These are phyloP conservation scores for Funneliformis mosseae DNA, from an alignment of 192 early-diverging fungal genomes.

Conservation along the genomic window DNA sequence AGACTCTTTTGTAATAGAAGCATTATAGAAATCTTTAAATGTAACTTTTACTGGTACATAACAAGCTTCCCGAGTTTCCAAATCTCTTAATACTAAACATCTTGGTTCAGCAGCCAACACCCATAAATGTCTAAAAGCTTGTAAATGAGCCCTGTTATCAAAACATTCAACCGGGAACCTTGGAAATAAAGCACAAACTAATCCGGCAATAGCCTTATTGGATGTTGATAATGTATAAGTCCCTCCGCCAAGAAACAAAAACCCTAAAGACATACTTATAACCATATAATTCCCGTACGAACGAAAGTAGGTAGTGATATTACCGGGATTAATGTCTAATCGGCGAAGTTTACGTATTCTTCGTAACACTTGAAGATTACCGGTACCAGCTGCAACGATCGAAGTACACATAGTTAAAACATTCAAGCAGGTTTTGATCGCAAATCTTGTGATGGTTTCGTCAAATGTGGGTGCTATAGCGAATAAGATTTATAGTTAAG, in stretches of 20 bases:
- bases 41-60: conserved; percentile 58
- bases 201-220: conserved; percentile 64
- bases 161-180: conserved; percentile 54
- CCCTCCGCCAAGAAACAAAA: conserved; percentile 76
- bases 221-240: conserved; percentile 66
- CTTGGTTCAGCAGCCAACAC: conserved; percentile 69
- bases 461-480: conserved; percentile 54
- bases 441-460: conserved; percentile 63
- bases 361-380: conserved; percentile 63
- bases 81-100: conserved; percentile 72
- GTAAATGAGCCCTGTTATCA: conserved; percentile 71
- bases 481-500: neutral
- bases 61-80: conserved; percentile 53
- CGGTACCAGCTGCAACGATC: conserved; percentile 83
- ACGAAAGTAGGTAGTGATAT: conserved; percentile 28
- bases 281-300: conserved; percentile 75
- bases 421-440: conserved; percentile 70
- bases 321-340: conserved; percentile 35
- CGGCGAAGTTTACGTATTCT: conserved; percentile 60
- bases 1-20: neutral
- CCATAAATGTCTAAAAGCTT: conserved; percentile 82
- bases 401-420: conserved; percentile 61
- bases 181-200: conserved; percentile 73
- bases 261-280: conserved; percentile 72
- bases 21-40: conserved; percentile 37